Evolutionary conservation across 208 protist species (phyloP), one percentile per base, ranked within the genome.

Genomic region (Herpetomonas samuelpessoai): DNA sequence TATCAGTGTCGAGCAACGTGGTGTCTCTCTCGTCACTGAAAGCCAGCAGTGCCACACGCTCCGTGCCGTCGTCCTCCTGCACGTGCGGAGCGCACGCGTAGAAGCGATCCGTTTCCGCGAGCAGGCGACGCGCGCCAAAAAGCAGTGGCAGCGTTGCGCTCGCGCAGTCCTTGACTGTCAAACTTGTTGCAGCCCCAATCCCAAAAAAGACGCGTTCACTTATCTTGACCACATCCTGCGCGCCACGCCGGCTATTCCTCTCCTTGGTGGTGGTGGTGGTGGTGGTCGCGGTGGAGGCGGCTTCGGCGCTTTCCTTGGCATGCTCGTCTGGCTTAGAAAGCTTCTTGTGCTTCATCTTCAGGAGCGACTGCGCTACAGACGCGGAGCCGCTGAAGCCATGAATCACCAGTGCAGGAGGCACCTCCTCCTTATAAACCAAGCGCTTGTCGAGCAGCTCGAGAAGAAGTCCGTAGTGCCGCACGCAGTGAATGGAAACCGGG

Each of bases 331-430:
- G n/a, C n/a, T n/a, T n/a, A 1, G 45, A 19, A 10, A 24, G 57
- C 62, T 79, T 76, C 39, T 79, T 83, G 55, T 86, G 71, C 30
- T 76, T 79, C 25, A 92, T 63, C 12, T 63, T 71, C 25, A 92
- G 66, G 22, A 86, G 64, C 2, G 88, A 83, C 52, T 74, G 81
- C 6, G 73, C 82, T 38, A 95, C 74, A 26, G 81, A 78, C 16
- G 53, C 6, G 2, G 83, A 86, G n/a, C 85, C 88, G 1, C 83
- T 91, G 63, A 91, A 95, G 47, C 71, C 88, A 64, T 95, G 88
- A n/a, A 91, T 19, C 21, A 95, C 63, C 60, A 95, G 86, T 14
- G 76, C 62, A 2, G 83, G 85, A 16, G 86, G 85, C 2, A 69
- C 77, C 31, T 86, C 48, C 31, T 87, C 81, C 2, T 29, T 22